Base-by-base conservation (phyloP, 345 rosid genomes). In the Kandelia obovata region DNA sequence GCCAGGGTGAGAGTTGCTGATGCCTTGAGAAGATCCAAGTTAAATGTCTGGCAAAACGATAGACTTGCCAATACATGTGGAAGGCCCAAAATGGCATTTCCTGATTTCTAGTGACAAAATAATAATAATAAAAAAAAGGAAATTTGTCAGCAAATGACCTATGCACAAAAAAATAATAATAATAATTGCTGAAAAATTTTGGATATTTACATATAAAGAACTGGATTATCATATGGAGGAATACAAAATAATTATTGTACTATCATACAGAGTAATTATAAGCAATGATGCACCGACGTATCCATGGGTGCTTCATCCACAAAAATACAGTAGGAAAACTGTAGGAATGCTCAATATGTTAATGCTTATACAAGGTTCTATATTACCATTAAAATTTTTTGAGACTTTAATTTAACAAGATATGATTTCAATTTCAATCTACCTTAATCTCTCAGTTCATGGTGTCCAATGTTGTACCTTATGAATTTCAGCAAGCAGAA, bases 21-120 rank as follows among this genome's bases (percentile, higher is more conserved):
- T 55, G 98, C 99, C 84, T 84, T 85, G 68, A 95, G 96, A 81
- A 95, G 99, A 83, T 92, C 99, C 91, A 92, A 81, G 71, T 95
- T 95, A 75, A 88, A 89, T 71, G 97, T 86, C 78, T 88, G 98
- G 73, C 97, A 92, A 81, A 88, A 95, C 6, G 99, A 92, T 73
- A 95, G 88, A 86, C 96, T 85, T 67, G 98, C 98, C 79, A 90
- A 77, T 51, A 92, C 96, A 82, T 90, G 90, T 71, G 96, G 99
- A 82, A 95, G 88, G 64, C 96, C 98, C 75, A 87, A 68, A 77
- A 92, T 97, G 70, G 97, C 88, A 80, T 95, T 95, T 68, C 98
- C 99, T 28, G 99, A 90, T 84, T 87, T 90, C 99, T 95, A 86
- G 61, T 71, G 72, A 76, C 58, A 69, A 57, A 57, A 27, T 21